Base-by-base conservation (phyloP, 805 yeast species). In the Pichia membranifaciens region DNA sequence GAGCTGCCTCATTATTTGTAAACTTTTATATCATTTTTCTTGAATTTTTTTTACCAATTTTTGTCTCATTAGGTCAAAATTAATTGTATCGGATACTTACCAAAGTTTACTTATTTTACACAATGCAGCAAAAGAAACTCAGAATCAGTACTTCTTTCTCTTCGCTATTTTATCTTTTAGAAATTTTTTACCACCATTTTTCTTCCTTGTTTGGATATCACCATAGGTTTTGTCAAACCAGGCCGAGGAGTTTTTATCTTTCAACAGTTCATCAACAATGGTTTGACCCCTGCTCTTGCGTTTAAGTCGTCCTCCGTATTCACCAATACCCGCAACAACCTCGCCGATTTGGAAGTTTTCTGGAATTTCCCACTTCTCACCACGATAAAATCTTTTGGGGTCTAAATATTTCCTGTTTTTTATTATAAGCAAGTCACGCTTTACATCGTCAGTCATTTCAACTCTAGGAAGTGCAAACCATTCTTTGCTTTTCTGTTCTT, bases 381-480 rank as follows among this genome's bases (percentile, higher is more conserved):
- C 87, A 67, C 87, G 88, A 68, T 93, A 93, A 67, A 88, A 96
- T 57, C 97, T 78, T 68, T 93, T 93, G 7, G 97, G 98, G 62
- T 93, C 98, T 52, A 93, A 73, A 9, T 89, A 96, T 47, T 85
- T 84, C 66, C 99, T 80, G 69, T 91, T 87, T 59, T 87, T 82
- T 50, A 93, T 72, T 15, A 93, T 68, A 58, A 80, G 71, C 56
- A 93, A 62, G 62, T 93, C 98, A 50, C 95, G 74, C 59, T 84
- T 84, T 18, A 86, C 61, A 25, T 75, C 74, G 2, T 83, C 79
- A 9, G 95, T 85, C 51, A 86, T 66, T 55, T 85, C 93, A 5
- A 82, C 80, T 54, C 79, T 81, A 28, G 88, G 87, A 75, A 90
- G 72, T 44, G 79, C 74, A 58, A 87, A 90, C 97, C 97, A 90